These are phyloP conservation scores for Balamuthia mandrillaris DNA, from an alignment of 208 protist genomes.

Conservation along the genomic window DNA sequence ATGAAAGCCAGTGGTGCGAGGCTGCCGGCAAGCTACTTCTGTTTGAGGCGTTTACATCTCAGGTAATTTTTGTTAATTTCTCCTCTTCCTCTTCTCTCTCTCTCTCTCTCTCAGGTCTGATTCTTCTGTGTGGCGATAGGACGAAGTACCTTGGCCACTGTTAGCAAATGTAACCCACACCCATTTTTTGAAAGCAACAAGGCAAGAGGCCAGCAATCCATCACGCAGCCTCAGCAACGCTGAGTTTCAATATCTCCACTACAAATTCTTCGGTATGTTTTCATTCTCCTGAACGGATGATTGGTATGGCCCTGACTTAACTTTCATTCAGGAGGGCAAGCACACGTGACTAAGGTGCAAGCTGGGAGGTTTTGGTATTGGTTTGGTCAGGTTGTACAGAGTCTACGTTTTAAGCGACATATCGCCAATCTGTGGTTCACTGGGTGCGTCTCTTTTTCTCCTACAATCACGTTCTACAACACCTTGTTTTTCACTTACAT, in stretches of 20 bases:
- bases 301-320: too few relatives aligned
- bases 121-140: too few relatives aligned
- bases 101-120: too few relatives aligned
- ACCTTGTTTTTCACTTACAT: too few relatives aligned
- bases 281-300: too few relatives aligned
- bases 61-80: too few relatives aligned
- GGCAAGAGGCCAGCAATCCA: neutral
- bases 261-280: conserved; percentile 38
- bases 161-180: conserved; percentile 49
- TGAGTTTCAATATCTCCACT: conserved; percentile 50
- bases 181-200: conserved; percentile 39
- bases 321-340: neutral
- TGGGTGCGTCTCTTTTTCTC: neutral
- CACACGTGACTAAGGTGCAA: neutral
- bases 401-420: conserved; percentile 49
- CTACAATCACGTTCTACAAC: too few relatives aligned
- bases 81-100: too few relatives aligned
- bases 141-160: conserved; percentile 20
- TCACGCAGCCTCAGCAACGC: conserved; percentile 10
- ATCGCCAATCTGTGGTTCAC: conserved; percentile 45
- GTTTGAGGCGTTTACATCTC: conserved; percentile 22
- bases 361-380: conserved; percentile 39
- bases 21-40: conserved; percentile 52
- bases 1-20: conserved; percentile 56
- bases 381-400: conserved; percentile 46